Conservation (phyloP, 371 early-diverging fungal genomes). For the Zancudomyces culisetae region DNA sequence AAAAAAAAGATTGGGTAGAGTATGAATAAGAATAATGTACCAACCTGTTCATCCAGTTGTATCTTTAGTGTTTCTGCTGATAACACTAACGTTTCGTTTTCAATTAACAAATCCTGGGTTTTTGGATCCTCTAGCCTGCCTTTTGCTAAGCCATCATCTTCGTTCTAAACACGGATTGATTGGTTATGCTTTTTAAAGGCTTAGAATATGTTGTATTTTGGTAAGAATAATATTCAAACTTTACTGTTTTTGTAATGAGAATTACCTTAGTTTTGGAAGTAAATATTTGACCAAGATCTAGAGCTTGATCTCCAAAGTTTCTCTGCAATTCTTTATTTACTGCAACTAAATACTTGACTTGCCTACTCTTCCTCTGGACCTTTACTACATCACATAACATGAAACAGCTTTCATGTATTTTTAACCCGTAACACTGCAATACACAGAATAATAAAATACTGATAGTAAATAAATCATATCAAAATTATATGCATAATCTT, state of each 20-base stretch:
- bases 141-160: no score
- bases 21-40: not conserved
- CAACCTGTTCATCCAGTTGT: conserved; percentile 18
- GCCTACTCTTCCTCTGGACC: not conserved
- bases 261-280: no score
- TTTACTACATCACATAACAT: not conserved
- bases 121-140: no score
- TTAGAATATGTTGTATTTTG: no score
- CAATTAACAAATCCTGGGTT: conserved; percentile 12
- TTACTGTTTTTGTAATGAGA: no score
- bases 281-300: no score
- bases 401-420: not conserved
- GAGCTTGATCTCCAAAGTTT: no score
- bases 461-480: not conserved
- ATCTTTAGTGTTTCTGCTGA: conserved; percentile 23
- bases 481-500: not conserved
- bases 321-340: not conserved
- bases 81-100: conserved; percentile 20
- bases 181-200: no score
- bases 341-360: not conserved
- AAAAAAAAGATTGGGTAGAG: no score
- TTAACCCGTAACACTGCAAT: not conserved
- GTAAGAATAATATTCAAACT: no score
- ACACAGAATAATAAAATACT: not conserved
- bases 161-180: no score